phyloP scores from a whole-genome alignment of 1,284 basidiomycete species.

The Tetrapyrgos nigripes region DNA sequence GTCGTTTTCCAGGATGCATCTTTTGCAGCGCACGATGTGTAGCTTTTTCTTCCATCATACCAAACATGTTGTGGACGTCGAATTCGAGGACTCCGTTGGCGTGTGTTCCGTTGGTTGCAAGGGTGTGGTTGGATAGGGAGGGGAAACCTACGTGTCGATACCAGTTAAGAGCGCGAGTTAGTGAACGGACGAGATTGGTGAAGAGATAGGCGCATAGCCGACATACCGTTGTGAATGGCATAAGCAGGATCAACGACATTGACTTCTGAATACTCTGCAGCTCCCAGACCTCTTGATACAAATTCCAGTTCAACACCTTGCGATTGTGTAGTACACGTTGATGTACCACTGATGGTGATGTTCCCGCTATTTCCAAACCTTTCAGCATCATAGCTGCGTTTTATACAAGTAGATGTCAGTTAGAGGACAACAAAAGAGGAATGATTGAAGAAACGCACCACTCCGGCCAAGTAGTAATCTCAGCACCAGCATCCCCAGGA shows the following conservation, averaged over 20 bases:
- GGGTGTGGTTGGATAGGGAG: constrained; percentile 52
- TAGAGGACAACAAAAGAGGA: too few relatives aligned
- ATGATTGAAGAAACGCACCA: too few relatives aligned
- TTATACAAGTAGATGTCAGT: background rate
- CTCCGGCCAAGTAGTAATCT: constrained; percentile 64
- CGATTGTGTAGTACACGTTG: too few relatives aligned
- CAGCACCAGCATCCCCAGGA: constrained; percentile 57
- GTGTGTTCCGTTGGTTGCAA: constrained; percentile 69
- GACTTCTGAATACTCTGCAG: too few relatives aligned
- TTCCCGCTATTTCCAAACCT: constrained; percentile 76
- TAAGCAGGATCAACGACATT: constrained; percentile 68
- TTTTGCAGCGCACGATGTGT: constrained; percentile 62
- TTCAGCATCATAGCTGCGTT: constrained; percentile 71
- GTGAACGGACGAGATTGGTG: background rate
- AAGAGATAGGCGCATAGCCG: too few relatives aligned
- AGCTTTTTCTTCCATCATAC: constrained; percentile 67
- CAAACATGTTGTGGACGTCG: constrained; percentile 71
- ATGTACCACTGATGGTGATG: constrained; percentile 70
- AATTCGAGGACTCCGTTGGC: constrained; percentile 59
- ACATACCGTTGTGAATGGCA: constrained; percentile 72
- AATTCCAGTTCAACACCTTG: too few relatives aligned
- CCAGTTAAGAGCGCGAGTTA: constrained; percentile 1
- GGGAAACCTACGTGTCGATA: constrained; percentile 44
- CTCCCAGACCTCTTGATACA: too few relatives aligned
- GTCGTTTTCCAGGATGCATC: constrained; percentile 60